These are phyloP conservation scores for Lactifluus hygrophoroides DNA, from an alignment of 768 basidiomycete species.

Conservation along the genomic window DNA sequence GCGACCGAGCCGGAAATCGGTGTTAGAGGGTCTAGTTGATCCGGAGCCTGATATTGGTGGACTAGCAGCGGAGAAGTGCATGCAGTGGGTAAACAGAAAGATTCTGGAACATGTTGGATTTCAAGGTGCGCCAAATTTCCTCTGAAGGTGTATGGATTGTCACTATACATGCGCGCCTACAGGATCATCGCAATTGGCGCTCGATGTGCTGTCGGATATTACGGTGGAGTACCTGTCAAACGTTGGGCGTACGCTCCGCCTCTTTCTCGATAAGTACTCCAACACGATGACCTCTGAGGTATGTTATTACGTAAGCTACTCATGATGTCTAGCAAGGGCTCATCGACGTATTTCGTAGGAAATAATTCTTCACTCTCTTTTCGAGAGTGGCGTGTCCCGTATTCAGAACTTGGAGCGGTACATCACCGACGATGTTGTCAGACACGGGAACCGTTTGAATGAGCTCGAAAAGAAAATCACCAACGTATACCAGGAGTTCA, in stretches of 20 bases:
- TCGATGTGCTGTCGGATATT: slow-evolving; percentile 72
- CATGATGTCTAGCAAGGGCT: neutral
- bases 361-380: slow-evolving; percentile 85
- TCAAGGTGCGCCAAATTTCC: slow-evolving; percentile 54
- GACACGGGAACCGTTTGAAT: slow-evolving; percentile 64
- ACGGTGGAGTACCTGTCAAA: slow-evolving; percentile 76
- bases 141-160: neutral
- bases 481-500: slow-evolving; percentile 67
- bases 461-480: slow-evolving; percentile 86
- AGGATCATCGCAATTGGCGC: slow-evolving; percentile 69
- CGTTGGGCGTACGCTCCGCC: slow-evolving; percentile 79
- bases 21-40: slow-evolving; percentile 21
- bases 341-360: slow-evolving; percentile 44
- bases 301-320: slow-evolving; percentile 19
- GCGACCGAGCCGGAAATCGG: slow-evolving; percentile 1
- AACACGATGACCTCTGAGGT: slow-evolving; percentile 83
- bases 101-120: slow-evolving; percentile 87
- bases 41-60: slow-evolving; percentile 46
- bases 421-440: slow-evolving; percentile 79
- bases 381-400: slow-evolving; percentile 78
- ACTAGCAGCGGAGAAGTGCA: slow-evolving; percentile 51
- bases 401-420: slow-evolving; percentile 79
- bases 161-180: neutral
- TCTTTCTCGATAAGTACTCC: slow-evolving; percentile 72
- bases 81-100: slow-evolving; percentile 65